These are phyloP conservation scores for Penicillium paxilli DNA, from an alignment of 495 filamentous ascomycete genomes.

Conservation along the genomic window DNA sequence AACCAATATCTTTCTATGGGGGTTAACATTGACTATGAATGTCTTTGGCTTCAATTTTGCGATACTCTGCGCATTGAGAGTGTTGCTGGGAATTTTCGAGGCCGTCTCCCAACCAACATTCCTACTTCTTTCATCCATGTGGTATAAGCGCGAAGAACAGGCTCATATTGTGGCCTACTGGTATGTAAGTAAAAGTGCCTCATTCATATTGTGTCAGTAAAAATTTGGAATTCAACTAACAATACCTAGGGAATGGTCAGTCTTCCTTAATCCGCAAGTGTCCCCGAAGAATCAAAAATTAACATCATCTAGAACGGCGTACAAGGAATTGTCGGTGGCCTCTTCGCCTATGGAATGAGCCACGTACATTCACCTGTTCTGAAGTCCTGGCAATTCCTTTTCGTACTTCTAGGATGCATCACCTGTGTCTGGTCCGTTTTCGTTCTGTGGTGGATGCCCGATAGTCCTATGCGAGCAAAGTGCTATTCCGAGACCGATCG, in stretches of 20 bases:
- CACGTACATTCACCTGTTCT: conserved; percentile 27
- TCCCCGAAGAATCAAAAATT: too few species aligned
- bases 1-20: conserved; percentile 57
- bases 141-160: conserved; percentile 63
- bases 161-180: conserved; percentile 57
- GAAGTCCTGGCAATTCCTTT: conserved; percentile 54
- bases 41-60: conserved; percentile 51
- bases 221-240: background rate
- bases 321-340: conserved; percentile 44
- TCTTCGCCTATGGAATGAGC: conserved; percentile 42
- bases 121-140: conserved; percentile 58
- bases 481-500: conserved; percentile 44
- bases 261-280: background rate
- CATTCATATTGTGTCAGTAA: background rate
- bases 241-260: background rate
- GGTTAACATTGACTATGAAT: conserved; percentile 43
- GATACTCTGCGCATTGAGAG: conserved; percentile 48
- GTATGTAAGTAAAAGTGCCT: conserved; percentile 29
- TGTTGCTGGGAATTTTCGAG: conserved; percentile 60
- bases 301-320: conserved; percentile 39
- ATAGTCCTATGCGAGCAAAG: conserved; percentile 42
- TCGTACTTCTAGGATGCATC: conserved; percentile 51
- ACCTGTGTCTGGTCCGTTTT: conserved; percentile 47
- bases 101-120: conserved; percentile 51
- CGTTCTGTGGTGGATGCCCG: conserved; percentile 39